Base-by-base conservation (phyloP, 2,329 filamentous ascomycete genomes). In the Epichloe hybrida region DNA sequence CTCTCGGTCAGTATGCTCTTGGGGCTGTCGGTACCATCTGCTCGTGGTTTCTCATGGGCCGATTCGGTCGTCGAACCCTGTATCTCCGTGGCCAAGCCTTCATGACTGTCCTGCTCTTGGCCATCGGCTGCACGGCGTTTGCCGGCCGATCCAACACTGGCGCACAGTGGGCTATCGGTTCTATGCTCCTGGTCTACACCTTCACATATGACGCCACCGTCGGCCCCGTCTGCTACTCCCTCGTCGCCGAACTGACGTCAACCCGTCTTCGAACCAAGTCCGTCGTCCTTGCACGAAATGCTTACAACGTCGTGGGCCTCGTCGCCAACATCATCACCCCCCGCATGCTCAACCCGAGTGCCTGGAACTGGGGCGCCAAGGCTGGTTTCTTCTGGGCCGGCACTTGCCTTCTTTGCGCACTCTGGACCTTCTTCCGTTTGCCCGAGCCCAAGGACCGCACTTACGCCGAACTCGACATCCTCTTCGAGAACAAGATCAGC, bases 221-320 rank as follows among this genome's bases (percentile, higher is more conserved):
- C 27, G 67, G 67, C 0, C 67, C 55, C 38, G 87, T 95, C 27
- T 89, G 86, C 68, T 95, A 93, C 69, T 91, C 87, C 76, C 76
- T 95, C 36, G 88, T 95, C 4, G 79, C 72, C 1, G 72, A 74
- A 58, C 54, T 73, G 3, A 65, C 67, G 0, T 72, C 70, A 0
- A 72, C 70, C 4, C 71, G 72, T 39, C 65, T 74, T 20, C 66
- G 71, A 44, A 71, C 68, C 46, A 71, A 73, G 59, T 70, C 71
- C 0, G 67, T 74, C 17, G 71, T 72, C 12, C 58, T 74, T 17
- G 71, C 69, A 1, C 64, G 72, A 46, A 70, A 67, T 54, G 50
- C 68, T 20, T 79, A 76, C 63, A 75, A 79, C 54, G 62, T 76
- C 5, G 59, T 62, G 21, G 69, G 69, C 50, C 73, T 80, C 41